Evolutionary conservation across 73 alveolate genomes (phyloP), one percentile per base, ranked within the genome.

Genomic region (Paramecium sonneborni): DNA sequence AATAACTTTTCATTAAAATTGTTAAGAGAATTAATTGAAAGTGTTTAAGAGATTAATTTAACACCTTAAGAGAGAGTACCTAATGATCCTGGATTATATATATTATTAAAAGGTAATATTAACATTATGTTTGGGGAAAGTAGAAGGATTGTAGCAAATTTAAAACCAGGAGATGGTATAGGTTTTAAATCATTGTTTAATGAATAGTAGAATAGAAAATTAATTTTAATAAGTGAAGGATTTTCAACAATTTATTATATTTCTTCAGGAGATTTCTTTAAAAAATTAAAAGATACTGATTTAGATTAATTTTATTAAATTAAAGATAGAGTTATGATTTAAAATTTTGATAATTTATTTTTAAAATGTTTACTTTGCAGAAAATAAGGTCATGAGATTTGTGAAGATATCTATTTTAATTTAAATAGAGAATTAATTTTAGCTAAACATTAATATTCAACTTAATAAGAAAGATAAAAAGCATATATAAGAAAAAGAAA

Each of bases 371-470:
- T 43, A 46, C 55, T 79, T 21, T 79, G 90, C 26, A 39, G 55
- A 24, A 79, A 79, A 24, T 18, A 43, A 24, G 90, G 90, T 9
- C 90, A 79, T 79, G 90, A 79, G n/a, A 21, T 46, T 10, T 79
- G 90, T 44, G 69, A 79, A 18, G 69, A 79, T 14, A 30, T 79
- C 15, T 43, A 39, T 30, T 44, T 30, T 79, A 26, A 23, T 79
- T 26, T 39, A 21, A 79, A 79, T 34, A 79, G 18, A 23, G 72
- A 79, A 24, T 79, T 79, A 26, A 34, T 44, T 7, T 6, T 79
- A 3, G 72, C 90, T 4, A 79, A 79, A 43, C 55, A 79, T 43
- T 24, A 20, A 11, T 79, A 41, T 20, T 9, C 44, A 38, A 34
- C 32, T 3, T 18, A 30, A 4, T 37, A 72, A 44, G 43, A 41